Evolutionary conservation across 371 early-diverging fungal genomes (phyloP).

Genomic region (Entomophthora muscae): DNA sequence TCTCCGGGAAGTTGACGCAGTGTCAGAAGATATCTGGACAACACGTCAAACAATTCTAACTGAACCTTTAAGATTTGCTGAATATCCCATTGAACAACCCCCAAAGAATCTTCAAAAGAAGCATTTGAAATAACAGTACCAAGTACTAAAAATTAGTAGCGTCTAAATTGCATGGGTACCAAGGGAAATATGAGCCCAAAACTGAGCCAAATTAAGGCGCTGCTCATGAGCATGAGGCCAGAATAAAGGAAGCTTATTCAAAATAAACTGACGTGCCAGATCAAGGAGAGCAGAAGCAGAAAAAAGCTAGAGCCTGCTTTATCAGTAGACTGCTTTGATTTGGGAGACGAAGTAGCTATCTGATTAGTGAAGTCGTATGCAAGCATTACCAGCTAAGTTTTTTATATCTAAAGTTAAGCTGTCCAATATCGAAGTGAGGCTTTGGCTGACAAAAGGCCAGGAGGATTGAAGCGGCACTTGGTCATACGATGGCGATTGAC

Average conservation of each 20-base stretch:
- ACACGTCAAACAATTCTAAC: neutral
- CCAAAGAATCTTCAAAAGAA: neutral
- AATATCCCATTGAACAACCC: neutral
- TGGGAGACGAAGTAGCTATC: neutral
- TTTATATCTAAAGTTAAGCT: neutral
- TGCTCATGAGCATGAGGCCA: neutral
- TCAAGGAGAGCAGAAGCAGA: neutral
- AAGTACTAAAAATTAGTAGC: neutral
- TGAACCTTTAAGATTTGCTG: neutral
- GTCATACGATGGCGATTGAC: neutral
- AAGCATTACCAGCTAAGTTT: neutral
- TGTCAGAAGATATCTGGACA: too few relatives aligned
- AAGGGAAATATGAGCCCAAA: neutral
- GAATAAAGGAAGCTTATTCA: neutral
- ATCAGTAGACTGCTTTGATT: neutral
- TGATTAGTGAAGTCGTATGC: neutral
- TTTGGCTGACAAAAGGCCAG: neutral
- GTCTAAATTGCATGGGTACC: neutral
- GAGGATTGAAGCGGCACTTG: neutral
- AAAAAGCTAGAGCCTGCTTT: neutral
- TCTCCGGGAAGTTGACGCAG: too few relatives aligned
- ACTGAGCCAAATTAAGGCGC: neutral
- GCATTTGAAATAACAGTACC: neutral
- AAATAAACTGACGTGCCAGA: neutral
- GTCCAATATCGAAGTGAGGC: neutral